Conservation (phyloP, 139 green algal genomes). For the Micromonas pusilla region DNA sequence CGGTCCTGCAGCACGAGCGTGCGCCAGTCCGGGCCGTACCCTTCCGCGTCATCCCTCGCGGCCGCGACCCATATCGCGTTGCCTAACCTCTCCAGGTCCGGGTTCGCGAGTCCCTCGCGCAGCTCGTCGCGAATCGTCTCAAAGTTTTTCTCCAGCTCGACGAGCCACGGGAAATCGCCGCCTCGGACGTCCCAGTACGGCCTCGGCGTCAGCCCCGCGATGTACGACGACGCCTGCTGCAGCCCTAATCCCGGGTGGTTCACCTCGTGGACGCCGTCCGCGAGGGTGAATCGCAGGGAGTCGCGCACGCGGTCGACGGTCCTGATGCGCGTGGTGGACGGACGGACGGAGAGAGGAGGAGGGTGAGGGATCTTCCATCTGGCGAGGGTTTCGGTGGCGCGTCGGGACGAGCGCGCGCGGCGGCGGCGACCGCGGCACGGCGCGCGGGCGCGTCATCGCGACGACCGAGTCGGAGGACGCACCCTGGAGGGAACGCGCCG, state of each 20-base stretch:
- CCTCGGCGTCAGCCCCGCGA: background rate
- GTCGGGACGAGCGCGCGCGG: background rate
- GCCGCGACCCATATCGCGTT: constrained; percentile 41
- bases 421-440: background rate
- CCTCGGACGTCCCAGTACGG: background rate
- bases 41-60: constrained; percentile 36
- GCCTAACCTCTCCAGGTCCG: constrained; percentile 28
- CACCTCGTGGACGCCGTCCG: background rate
- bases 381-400: background rate
- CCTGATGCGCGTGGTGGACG: no score
- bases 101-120: constrained; percentile 11
- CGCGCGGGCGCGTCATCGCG: no score
- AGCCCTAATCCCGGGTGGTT: background rate
- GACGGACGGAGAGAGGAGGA: no score
- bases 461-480: background rate
- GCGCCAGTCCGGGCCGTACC: constrained; percentile 48
- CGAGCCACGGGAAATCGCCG: background rate
- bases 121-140: constrained; percentile 12
- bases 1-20: constrained; percentile 53
- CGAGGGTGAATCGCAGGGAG: background rate
- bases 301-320: background rate
- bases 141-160: constrained; percentile 5
- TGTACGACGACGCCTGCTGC: constrained; percentile 1
- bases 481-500: background rate
- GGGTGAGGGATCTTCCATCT: no score